A percentile compares a stretch with the other conserved stretches of the same genome.
Evolutionary conservation across 306 rosid species (phyloP).

Genomic region (Corylus americana): DNA sequence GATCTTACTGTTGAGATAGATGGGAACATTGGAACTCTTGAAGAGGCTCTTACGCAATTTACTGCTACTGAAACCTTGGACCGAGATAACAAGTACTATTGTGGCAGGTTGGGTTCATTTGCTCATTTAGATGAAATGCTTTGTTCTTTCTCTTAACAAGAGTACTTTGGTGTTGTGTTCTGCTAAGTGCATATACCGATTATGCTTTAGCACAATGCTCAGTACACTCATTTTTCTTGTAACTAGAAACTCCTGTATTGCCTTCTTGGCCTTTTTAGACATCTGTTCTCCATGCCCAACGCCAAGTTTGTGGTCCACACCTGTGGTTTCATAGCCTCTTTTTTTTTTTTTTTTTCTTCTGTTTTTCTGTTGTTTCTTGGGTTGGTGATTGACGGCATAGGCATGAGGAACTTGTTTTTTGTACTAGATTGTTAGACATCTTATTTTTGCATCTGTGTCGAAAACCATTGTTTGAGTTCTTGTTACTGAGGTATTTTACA

Average conservation of each 20-base stretch:
- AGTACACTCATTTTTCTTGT: neutral
- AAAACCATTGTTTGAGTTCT: neutral
- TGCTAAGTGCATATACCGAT: neutral
- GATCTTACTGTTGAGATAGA: conserved; percentile 84
- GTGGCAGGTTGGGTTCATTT: conserved; percentile 59
- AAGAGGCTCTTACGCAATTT: conserved; percentile 81
- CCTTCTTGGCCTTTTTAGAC: neutral
- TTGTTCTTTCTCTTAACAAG: neutral
- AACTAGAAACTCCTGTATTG: neutral
- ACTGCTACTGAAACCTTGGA: conserved; percentile 77
- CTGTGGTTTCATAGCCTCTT: neutral
- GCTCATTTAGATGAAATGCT: neutral
- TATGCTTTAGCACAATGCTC: neutral
- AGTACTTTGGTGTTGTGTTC: neutral
- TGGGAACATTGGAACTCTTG: conserved; percentile 79
- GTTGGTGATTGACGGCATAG: neutral
- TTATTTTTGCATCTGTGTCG: neutral
- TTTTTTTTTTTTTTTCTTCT: neutral
- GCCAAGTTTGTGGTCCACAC: neutral
- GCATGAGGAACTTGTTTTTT: neutral
- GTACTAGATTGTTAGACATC: neutral
- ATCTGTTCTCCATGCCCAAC: neutral
- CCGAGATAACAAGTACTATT: conserved; percentile 65
- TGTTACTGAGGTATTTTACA: neutral
- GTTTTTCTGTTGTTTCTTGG: neutral